A percentile compares a stretch with the other conserved stretches of the same genome.
phyloP scores from a whole-genome alignment of 2,329 filamentous ascomycete species.

The Fusarium sp. region DNA sequence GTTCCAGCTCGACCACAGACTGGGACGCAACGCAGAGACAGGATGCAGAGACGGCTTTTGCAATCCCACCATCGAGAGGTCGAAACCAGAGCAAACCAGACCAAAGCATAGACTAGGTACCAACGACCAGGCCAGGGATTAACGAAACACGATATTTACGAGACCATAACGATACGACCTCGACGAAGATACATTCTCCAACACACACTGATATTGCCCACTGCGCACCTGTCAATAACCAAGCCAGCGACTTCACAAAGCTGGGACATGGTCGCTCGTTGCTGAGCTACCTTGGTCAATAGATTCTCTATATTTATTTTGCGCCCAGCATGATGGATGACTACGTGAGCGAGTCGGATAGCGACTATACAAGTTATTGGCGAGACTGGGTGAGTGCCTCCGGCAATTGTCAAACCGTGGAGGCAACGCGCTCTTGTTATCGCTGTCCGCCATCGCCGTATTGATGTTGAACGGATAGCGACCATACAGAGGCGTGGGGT shows the following conservation, averaged over 20 bases:
- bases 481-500: conserved; percentile 15
- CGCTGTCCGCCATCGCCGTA: neutral
- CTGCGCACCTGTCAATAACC: conserved; percentile 18
- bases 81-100: neutral
- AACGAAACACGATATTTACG: conserved; percentile 19
- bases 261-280: conserved; percentile 43
- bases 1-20: conserved; percentile 2
- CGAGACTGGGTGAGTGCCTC: conserved; percentile 87
- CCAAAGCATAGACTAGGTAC: conserved; percentile 6
- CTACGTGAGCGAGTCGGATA: conserved; percentile 96
- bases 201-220: conserved; percentile 1
- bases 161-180: conserved; percentile 11
- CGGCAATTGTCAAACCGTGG: neutral
- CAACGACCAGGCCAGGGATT: conserved; percentile 11
- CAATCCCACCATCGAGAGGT: conserved; percentile 34
- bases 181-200: neutral
- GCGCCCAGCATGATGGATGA: conserved; percentile 78
- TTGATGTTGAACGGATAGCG: neutral
- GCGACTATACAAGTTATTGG: conserved; percentile 99
- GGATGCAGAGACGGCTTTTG: conserved; percentile 27
- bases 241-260: neutral
- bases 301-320: conserved; percentile 4
- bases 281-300: conserved; percentile 34
- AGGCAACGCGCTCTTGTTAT: conserved; percentile 2
- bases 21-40: conserved; percentile 3